Percentiles rank a stretch among this genome's conserved stretches.
phyloP scores from a whole-genome alignment of 306 rosid species.

The Rosa lucieae region DNA sequence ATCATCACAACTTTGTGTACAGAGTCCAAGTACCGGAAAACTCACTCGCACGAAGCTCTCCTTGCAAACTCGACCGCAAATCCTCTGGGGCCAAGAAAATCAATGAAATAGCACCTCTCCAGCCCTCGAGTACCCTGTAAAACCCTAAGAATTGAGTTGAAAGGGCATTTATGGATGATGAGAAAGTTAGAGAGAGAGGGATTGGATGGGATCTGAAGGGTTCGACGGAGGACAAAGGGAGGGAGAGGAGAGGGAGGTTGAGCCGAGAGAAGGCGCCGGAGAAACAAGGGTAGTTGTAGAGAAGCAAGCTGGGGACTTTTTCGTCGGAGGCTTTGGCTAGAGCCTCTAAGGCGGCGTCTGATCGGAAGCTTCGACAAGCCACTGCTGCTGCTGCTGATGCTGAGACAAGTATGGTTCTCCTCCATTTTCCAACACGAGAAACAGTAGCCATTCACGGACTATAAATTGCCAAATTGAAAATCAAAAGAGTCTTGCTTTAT shows the following conservation, averaged over 20 bases:
- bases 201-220: conserved; percentile 61
- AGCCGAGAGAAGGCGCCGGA: conserved; percentile 79
- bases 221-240: conserved; percentile 53
- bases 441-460: no score
- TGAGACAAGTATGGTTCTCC: neutral
- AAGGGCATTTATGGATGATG: neutral
- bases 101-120: conserved; percentile 66
- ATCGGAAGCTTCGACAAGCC: conserved; percentile 50
- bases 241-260: conserved; percentile 45
- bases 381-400: conserved; percentile 6
- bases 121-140: conserved; percentile 53
- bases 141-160: neutral
- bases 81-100: conserved; percentile 64
- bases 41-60: conserved; percentile 62
- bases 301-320: conserved; percentile 53
- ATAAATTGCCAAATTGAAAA: no score
- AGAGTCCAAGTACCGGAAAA: neutral
- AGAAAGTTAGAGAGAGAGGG: neutral
- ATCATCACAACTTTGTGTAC: no score
- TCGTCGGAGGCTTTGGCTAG: conserved; percentile 72
- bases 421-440: conserved; percentile 28
- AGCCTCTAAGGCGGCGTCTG: conserved; percentile 74
- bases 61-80: conserved; percentile 48
- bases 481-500: no score
- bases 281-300: conserved; percentile 88